A percentile compares a stretch with the other conserved stretches of the same genome.
These are phyloP conservation scores for Hygrophila difformis DNA, from an alignment of 257 asterid genomes.

Conservation along the genomic window DNA sequence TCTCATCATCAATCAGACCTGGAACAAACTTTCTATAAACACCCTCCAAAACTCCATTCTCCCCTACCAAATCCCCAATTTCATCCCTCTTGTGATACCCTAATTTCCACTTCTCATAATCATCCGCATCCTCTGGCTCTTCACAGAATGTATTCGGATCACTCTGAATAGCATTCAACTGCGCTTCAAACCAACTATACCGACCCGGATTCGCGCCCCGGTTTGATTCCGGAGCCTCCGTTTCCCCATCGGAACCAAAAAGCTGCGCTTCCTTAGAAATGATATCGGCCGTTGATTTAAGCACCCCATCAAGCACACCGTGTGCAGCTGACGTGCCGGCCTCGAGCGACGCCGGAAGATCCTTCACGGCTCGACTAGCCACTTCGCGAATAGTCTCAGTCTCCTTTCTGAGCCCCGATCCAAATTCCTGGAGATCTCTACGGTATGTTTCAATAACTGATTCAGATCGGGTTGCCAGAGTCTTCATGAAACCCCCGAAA, in stretches of 20 bases:
- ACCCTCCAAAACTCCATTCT: conserved; percentile 43
- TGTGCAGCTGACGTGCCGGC: conserved; percentile 60
- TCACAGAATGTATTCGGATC: conserved; percentile 50
- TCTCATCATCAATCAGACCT: conserved; percentile 45
- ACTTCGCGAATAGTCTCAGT: conserved; percentile 47
- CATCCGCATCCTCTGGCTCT: conserved; percentile 78
- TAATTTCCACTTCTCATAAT: conserved; percentile 50
- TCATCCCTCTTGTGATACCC: conserved; percentile 36
- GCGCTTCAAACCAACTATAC: conserved; percentile 64
- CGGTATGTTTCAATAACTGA: conserved; percentile 61
- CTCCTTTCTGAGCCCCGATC: conserved; percentile 57
- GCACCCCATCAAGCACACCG: conserved; percentile 47
- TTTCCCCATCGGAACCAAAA: conserved; percentile 44
- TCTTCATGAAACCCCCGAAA: conserved; percentile 54
- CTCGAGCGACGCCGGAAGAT: conserved; percentile 64
- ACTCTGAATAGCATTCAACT: conserved; percentile 42
- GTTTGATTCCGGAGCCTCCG: conserved; percentile 45
- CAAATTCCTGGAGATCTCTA: conserved; percentile 57
- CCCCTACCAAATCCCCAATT: conserved; percentile 45
- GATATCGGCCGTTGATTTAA: conserved; percentile 73
- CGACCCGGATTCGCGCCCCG: conserved; percentile 32
- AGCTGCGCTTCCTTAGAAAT: conserved; percentile 44
- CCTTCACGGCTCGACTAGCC: conserved; percentile 62
- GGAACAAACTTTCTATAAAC: conserved; percentile 44
- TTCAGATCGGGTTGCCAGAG: conserved; percentile 49